Evolutionary conservation across 805 yeast genomes (phyloP), one percentile per base, ranked within the genome.

Genomic region (Scheffersomyces ergatensis): DNA sequence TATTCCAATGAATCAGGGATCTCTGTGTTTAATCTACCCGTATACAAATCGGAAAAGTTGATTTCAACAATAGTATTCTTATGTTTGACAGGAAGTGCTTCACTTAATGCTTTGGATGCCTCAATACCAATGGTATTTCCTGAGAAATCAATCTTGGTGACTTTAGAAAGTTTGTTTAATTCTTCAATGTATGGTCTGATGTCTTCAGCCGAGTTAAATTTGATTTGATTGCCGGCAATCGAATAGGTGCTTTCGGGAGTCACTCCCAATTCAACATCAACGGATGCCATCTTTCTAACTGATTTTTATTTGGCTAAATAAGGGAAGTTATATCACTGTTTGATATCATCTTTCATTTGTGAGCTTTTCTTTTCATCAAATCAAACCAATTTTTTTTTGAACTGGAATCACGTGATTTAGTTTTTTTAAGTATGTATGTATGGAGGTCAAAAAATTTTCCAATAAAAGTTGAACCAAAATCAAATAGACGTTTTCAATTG

Each of bases 111-210:
- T 53, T 77, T 72, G 26, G 95, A 85, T 4, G 97, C 96, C 34
- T 82, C 96, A 43, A 89, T 83, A 43, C 98, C 97, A 48, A 90
- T 81, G 23, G 99, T 90, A 69, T 92, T 93, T 48, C 99, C 99
- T 6, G 90, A 82, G 42, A 93, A 72, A 61, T 89, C 95, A 33
- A 90, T 70, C 52, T 78, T 80, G 29, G 74, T 77, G 38, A 72
- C 69, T 43, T 43, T 59, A 42, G 47, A 46, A 42, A 53, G 47
- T 8, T 56, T 45, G 18, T 62, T 56, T 42, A 93, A 70, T 47
- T 81, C 85, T 12, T 75, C 75, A 17, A 86, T 60, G 53, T 80
- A 76, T n/a, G 86, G 83, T 53, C 78, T 74, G 45, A 90, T 84
- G 54, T 90, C 97, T 13, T 71, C 80, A 14, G 70, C 75, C 1